Percentiles rank a stretch among this genome's conserved stretches.
phyloP scores from a whole-genome alignment of 352 stramenopile species.

The Saprolegnia parasitica region DNA sequence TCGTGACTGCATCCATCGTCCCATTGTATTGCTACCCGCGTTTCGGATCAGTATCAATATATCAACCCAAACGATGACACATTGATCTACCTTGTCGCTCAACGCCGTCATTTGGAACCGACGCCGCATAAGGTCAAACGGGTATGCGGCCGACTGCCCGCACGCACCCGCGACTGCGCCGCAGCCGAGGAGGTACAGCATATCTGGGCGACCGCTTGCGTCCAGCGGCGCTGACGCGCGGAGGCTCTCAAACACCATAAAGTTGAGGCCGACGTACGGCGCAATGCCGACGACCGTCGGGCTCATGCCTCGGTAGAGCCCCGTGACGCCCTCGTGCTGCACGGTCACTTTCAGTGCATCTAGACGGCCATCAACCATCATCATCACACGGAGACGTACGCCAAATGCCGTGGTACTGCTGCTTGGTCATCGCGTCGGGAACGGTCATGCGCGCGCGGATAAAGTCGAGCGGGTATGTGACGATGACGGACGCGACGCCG shows the following conservation, averaged over 20 bases:
- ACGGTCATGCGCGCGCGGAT: conserved; percentile 67
- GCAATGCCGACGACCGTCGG: conserved; percentile 65
- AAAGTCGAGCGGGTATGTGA: conserved; percentile 72
- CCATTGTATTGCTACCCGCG: conserved; percentile 38
- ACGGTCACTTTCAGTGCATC: conserved; percentile 50
- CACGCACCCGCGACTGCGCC: conserved; percentile 62
- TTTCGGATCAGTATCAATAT: neutral
- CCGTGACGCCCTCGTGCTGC: conserved; percentile 48
- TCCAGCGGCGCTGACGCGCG: conserved; percentile 43
- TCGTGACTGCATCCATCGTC: conserved; percentile 45
- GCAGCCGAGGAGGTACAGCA: conserved; percentile 52
- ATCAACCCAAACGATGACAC: neutral
- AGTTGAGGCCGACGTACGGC: conserved; percentile 72
- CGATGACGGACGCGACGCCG: conserved; percentile 58
- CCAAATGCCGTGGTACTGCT: conserved; percentile 59
- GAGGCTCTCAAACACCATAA: conserved; percentile 69
- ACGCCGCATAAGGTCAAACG: conserved; percentile 68
- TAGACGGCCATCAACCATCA: conserved; percentile 2
- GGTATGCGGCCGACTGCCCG: conserved; percentile 65
- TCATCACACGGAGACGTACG: too few relatives aligned
- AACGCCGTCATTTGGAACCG: conserved; percentile 55
- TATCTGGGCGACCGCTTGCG: conserved; percentile 42
- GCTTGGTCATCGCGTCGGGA: conserved; percentile 52
- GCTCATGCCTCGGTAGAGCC: conserved; percentile 56
- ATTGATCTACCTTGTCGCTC: conserved; percentile 30